Conservation (phyloP, 768 basidiomycete genomes). For the Leucosporidium scottii region DNA sequence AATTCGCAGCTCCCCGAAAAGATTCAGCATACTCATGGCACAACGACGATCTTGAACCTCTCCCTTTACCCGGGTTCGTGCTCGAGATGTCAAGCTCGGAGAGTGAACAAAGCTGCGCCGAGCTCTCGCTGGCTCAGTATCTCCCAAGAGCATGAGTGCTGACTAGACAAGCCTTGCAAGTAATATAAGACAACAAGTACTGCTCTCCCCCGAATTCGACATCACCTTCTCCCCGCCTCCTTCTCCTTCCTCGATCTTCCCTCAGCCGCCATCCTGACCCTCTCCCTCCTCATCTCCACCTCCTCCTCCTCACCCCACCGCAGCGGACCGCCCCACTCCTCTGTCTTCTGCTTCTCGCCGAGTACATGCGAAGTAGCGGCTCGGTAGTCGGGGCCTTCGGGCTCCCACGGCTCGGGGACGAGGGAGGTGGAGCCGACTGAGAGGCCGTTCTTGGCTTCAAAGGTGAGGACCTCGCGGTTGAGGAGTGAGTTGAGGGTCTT, state of each 20-base stretch:
- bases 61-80: too few relatives aligned
- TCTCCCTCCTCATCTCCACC: constrained; percentile 23
- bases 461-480: constrained; percentile 31
- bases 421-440: not conserved
- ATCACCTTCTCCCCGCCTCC: not conserved
- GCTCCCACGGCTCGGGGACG: constrained; percentile 26
- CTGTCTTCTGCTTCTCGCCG: constrained; percentile 8
- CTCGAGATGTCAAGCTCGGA: too few relatives aligned
- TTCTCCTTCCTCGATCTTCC: constrained; percentile 9
- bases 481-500: constrained; percentile 34
- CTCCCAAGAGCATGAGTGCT: too few relatives aligned
- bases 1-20: too few relatives aligned
- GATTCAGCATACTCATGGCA: too few relatives aligned
- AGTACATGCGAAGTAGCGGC: not conserved
- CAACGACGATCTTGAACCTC: too few relatives aligned
- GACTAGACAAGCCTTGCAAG: too few relatives aligned
- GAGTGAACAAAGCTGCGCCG: too few relatives aligned
- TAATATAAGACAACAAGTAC: too few relatives aligned
- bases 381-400: not conserved
- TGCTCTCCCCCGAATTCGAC: not conserved
- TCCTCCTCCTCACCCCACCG: constrained; percentile 21
- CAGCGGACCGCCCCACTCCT: constrained; percentile 18
- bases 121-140: too few relatives aligned
- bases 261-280: constrained; percentile 26
- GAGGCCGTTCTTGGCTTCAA: constrained; percentile 9